Evolutionary conservation across 257 asterid species (phyloP), one percentile per base, ranked within the genome.

Genomic region (Nicotiana attenuata): DNA sequence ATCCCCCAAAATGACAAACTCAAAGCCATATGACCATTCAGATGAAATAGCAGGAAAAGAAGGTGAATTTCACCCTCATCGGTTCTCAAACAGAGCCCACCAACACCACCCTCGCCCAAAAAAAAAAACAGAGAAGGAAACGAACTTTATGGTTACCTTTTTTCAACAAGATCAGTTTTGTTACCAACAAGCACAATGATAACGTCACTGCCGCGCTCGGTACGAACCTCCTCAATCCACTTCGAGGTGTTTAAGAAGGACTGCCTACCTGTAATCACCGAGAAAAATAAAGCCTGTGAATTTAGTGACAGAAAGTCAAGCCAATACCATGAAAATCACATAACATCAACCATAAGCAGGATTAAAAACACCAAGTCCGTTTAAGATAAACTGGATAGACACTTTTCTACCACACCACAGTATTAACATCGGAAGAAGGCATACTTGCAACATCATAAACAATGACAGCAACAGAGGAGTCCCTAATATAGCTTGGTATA

Each of bases 181-280:
- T 93, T 93, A 69, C 97, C 97, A 77, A 93, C 97, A 61, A 93
- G 87, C 76, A 92, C 97, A 83, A 93, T 90, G 76, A 93, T 93
- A 67, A 93, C 97, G 85, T 93, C 97, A 81, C 97, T 93, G 82
- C 97, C 97, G 85, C 97, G 86, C 90, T 93, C 97, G 64, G 97
- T 87, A 80, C 97, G 97, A 82, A 93, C 82, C 47, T 41, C 47
- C 47, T 41, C 47, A 41, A 41, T 41, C 47, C 47, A 41, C 47
- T 41, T 41, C 11, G 95, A 88, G 61, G 97, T 93, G 90, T 92
- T 93, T 33, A 91, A 92, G 86, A 93, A 93, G 59, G 97, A 89
- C 57, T 92, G 95, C 78, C 97, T 89, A 85, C 97, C 97, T 93
- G 81, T 29, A 84, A 33, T 28, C 65, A 31, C 5, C 52, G 3